phyloP scores from a whole-genome alignment of 768 basidiomycete genomes.

The Kondoa subrosea region DNA sequence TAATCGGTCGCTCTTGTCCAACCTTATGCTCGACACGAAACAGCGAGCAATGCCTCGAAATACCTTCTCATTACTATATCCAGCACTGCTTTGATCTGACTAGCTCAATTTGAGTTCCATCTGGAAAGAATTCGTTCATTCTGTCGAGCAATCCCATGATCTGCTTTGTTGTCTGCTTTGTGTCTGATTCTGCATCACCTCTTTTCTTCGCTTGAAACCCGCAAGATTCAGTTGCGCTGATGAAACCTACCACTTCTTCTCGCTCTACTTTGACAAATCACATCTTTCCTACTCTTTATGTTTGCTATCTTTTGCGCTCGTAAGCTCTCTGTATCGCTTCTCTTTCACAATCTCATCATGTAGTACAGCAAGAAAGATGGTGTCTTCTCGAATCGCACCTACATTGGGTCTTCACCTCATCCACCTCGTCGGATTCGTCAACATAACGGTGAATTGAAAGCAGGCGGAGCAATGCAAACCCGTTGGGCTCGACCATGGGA shows the following conservation, averaged over 20 bases:
- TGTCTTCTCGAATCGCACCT: slow-evolving; percentile 14
- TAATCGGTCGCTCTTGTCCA: too few relatives aligned
- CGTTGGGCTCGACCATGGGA: slow-evolving; percentile 30
- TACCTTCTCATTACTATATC: too few relatives aligned
- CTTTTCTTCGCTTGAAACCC: too few relatives aligned
- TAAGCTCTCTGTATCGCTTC: not conserved
- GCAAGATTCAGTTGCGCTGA: too few relatives aligned
- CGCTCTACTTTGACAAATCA: slow-evolving; percentile 23
- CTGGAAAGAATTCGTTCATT: too few relatives aligned
- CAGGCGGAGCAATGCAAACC: slow-evolving; percentile 24
- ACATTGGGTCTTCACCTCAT: slow-evolving; percentile 35
- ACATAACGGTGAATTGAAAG: slow-evolving; percentile 34
- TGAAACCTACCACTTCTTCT: not conserved
- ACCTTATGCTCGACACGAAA: too few relatives aligned
- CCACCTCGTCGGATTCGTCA: slow-evolving; percentile 35
- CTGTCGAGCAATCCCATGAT: too few relatives aligned
- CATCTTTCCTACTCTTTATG: slow-evolving; percentile 34
- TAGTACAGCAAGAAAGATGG: slow-evolving; percentile 17
- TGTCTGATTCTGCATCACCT: not conserved
- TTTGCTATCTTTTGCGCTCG: slow-evolving; percentile 35
- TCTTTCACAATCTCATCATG: slow-evolving; percentile 2
- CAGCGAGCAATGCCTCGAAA: too few relatives aligned
- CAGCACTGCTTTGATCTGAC: too few relatives aligned
- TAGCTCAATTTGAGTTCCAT: too few relatives aligned
- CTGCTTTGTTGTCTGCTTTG: too few relatives aligned